These are phyloP conservation scores for Saccharomycopsis selenospora DNA, from an alignment of 805 yeast species.

Conservation along the genomic window DNA sequence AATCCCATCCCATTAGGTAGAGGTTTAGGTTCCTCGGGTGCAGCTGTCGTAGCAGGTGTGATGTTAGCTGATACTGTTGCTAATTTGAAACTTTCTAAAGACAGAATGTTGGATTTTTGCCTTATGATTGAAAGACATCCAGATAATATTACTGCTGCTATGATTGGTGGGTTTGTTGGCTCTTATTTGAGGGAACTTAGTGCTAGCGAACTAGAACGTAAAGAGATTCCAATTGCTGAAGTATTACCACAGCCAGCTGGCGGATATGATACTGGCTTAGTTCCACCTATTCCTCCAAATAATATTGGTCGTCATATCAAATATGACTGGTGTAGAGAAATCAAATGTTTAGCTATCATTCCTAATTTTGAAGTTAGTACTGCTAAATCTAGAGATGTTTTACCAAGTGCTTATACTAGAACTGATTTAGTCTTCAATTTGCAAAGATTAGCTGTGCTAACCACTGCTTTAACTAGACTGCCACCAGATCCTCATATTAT, in stretches of 20 bases:
- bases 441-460: constrained; percentile 87
- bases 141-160: constrained; percentile 96
- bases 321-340: constrained; percentile 72
- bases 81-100: constrained; percentile 60
- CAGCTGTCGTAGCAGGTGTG: constrained; percentile 97
- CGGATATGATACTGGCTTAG: constrained; percentile 57
- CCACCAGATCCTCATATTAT: constrained; percentile 79
- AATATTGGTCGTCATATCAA: constrained; percentile 84
- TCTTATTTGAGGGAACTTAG: constrained; percentile 79
- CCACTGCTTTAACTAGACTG: constrained; percentile 81
- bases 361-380: constrained; percentile 95
- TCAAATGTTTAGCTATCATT: constrained; percentile 84
- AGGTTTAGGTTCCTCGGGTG: constrained; percentile 96
- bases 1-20: constrained; percentile 96
- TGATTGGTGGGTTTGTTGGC: constrained; percentile 99
- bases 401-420: constrained; percentile 72
- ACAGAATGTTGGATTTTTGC: constrained; percentile 86
- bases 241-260: constrained; percentile 76
- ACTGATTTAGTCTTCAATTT: constrained; percentile 85
- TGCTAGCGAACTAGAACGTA: constrained; percentile 61
- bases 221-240: constrained; percentile 77
- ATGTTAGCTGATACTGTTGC: constrained; percentile 84
- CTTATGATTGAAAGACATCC: constrained; percentile 98
- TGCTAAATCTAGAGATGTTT: constrained; percentile 81
- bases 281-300: constrained; percentile 77